phyloP scores from a whole-genome alignment of 352 stramenopile genomes.

The Pythium phragmiticola region DNA sequence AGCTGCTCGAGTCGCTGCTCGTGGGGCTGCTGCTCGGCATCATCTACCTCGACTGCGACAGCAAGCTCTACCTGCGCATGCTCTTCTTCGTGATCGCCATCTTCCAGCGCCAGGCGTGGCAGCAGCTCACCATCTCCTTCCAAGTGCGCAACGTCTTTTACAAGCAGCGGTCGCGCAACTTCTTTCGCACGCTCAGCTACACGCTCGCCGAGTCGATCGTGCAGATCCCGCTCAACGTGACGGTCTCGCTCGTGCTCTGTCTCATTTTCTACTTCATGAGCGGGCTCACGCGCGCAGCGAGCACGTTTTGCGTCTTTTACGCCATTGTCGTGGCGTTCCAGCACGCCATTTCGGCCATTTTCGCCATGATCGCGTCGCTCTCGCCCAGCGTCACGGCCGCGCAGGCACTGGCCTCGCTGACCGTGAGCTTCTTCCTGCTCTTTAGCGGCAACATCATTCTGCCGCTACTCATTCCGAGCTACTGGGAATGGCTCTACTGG shows the following conservation, averaged over 20 bases:
- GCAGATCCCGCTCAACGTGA: constrained; percentile 56
- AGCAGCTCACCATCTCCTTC: constrained; percentile 70
- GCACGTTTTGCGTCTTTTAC: constrained; percentile 75
- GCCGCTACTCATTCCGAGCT: constrained; percentile 51
- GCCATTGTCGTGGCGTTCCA: constrained; percentile 58
- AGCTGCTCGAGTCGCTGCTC: constrained; percentile 58
- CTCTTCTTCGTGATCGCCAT: constrained; percentile 73
- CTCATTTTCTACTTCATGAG: constrained; percentile 87
- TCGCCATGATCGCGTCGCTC: constrained; percentile 51
- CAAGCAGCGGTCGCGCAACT: constrained; percentile 86
- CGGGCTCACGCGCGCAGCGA: constrained; percentile 50
- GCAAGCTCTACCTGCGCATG: constrained; percentile 37
- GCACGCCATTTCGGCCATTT: constrained; percentile 39
- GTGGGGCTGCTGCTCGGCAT: constrained; percentile 78
- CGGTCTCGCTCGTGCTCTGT: constrained; percentile 70
- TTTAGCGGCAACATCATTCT: constrained; percentile 64
- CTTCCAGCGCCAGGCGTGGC: constrained; percentile 59
- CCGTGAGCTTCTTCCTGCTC: constrained; percentile 58
- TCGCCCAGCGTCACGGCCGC: constrained; percentile 48
- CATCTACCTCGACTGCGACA: constrained; percentile 55
- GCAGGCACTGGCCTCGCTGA: constrained; percentile 54
- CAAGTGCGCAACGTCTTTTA: constrained; percentile 78
- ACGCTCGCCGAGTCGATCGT: constrained; percentile 52
- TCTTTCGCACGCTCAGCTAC: constrained; percentile 82
- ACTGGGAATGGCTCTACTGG: constrained; percentile 71